Percentiles rank a stretch among this genome's conserved stretches.
Evolutionary conservation across 1,284 basidiomycete species (phyloP).

Genomic region (Moesziomyces sp.): DNA sequence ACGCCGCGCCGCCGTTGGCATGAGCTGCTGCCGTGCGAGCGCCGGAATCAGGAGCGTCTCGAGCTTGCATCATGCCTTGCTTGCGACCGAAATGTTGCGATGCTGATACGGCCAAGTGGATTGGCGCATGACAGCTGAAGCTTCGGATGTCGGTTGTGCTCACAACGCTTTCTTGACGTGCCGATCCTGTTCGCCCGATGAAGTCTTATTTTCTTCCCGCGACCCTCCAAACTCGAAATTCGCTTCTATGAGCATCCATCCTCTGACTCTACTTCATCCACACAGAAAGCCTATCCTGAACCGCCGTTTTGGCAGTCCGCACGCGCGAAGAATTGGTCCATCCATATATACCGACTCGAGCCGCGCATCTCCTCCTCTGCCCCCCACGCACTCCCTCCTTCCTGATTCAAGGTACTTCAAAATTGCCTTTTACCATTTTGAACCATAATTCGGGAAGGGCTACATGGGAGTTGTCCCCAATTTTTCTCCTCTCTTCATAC

Average conservation of each 20-base stretch:
- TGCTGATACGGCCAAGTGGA: no score
- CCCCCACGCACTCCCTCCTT: slow-evolving; percentile 49
- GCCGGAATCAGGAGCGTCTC: no score
- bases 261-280: neutral
- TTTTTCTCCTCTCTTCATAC: slow-evolving; percentile 39
- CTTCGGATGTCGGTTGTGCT: neutral
- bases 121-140: no score
- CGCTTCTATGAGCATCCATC: neutral
- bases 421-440: slow-evolving; percentile 60
- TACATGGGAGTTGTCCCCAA: slow-evolving; percentile 50
- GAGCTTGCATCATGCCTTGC: no score
- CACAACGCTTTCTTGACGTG: slow-evolving; percentile 9
- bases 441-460: slow-evolving; percentile 55
- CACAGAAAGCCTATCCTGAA: neutral
- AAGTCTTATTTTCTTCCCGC: slow-evolving; percentile 20
- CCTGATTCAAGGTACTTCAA: slow-evolving; percentile 55
- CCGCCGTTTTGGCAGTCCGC: neutral
- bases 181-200: slow-evolving; percentile 1
- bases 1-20: neutral
- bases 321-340: slow-evolving; percentile 1
- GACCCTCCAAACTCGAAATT: neutral
- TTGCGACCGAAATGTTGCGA: no score
- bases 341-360: slow-evolving; percentile 20
- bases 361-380: neutral
- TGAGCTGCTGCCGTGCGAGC: neutral